Evolutionary conservation across 208 protist genomes (phyloP).

Genomic region (Balamuthia mandrillaris): DNA sequence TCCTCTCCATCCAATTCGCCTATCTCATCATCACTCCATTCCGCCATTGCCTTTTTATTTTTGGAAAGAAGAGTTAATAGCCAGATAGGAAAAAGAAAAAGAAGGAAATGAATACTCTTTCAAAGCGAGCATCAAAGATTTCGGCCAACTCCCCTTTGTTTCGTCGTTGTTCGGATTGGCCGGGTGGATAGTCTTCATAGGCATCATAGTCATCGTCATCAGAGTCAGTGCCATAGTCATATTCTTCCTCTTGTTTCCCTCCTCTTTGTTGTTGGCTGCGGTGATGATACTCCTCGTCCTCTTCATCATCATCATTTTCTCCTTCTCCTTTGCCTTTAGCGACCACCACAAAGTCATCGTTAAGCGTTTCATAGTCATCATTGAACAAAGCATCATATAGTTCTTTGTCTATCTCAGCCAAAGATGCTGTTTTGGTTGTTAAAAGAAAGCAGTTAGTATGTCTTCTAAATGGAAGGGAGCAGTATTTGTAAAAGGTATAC

Average conservation of each 20-base stretch:
- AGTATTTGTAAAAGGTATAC: too few species aligned
- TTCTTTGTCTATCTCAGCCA: background rate
- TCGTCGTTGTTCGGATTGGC: background rate
- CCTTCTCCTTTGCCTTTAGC: background rate
- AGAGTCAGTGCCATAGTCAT: background rate
- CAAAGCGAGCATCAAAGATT: slow-evolving; percentile 22
- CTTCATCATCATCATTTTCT: background rate
- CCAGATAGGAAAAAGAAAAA: background rate
- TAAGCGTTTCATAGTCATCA: background rate
- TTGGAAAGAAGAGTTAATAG: background rate
- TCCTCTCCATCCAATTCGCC: slow-evolving; percentile 12
- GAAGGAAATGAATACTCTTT: background rate
- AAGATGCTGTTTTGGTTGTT: background rate
- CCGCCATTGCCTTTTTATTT: background rate
- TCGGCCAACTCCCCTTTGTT: background rate
- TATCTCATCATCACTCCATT: slow-evolving; percentile 19
- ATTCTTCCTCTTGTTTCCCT: background rate
- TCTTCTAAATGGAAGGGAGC: too few species aligned
- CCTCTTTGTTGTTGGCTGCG: background rate
- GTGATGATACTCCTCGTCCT: background rate
- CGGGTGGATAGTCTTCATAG: too few species aligned
- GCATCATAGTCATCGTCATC: background rate
- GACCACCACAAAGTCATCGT: background rate
- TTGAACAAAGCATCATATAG: background rate
- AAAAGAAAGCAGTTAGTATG: background rate